A percentile compares a stretch with the other conserved stretches of the same genome.
Conservation (phyloP, 2,329 filamentous ascomycete genomes). For the Fusarium cyanostomum region DNA sequence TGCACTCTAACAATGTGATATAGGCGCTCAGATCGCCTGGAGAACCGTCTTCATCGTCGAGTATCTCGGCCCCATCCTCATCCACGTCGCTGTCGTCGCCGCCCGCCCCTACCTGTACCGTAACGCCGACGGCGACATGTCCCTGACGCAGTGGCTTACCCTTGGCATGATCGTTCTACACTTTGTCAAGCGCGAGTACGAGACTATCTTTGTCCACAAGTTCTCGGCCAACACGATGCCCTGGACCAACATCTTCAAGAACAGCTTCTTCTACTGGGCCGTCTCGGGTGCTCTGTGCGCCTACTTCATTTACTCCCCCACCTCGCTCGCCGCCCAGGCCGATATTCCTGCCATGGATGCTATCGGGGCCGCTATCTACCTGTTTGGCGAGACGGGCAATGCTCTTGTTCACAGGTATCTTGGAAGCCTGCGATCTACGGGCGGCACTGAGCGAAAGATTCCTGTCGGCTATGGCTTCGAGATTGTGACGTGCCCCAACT, state of each 20-base stretch:
- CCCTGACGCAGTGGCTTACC: constrained; percentile 75
- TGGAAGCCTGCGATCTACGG: constrained; percentile 77
- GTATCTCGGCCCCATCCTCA: constrained; percentile 89
- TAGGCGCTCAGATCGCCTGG: constrained; percentile 91
- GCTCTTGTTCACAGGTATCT: constrained; percentile 82
- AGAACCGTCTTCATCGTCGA: constrained; percentile 94
- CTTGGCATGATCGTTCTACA: constrained; percentile 80
- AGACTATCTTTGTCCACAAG: constrained; percentile 93
- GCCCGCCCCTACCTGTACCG: constrained; percentile 72
- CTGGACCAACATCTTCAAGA: constrained; percentile 88
- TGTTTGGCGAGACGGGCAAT: constrained; percentile 83
- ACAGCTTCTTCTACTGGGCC: constrained; percentile 94
- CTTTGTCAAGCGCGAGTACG: constrained; percentile 94
- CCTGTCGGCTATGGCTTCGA: constrained; percentile 85
- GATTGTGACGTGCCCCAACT: constrained; percentile 95
- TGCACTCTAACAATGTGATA: constrained; percentile 2
- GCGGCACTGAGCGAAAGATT: constrained; percentile 87
- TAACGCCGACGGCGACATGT: constrained; percentile 60
- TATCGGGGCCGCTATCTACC: constrained; percentile 75
- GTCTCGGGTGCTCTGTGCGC: constrained; percentile 83
- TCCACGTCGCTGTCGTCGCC: constrained; percentile 79
- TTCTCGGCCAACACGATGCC: constrained; percentile 98
- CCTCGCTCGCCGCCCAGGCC: constrained; percentile 69
- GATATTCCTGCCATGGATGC: constrained; percentile 65
- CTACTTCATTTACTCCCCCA: constrained; percentile 84